Evolutionary conservation across 495 filamentous ascomycete genomes (phyloP).

Genomic region (Hypoxylon trugodes): DNA sequence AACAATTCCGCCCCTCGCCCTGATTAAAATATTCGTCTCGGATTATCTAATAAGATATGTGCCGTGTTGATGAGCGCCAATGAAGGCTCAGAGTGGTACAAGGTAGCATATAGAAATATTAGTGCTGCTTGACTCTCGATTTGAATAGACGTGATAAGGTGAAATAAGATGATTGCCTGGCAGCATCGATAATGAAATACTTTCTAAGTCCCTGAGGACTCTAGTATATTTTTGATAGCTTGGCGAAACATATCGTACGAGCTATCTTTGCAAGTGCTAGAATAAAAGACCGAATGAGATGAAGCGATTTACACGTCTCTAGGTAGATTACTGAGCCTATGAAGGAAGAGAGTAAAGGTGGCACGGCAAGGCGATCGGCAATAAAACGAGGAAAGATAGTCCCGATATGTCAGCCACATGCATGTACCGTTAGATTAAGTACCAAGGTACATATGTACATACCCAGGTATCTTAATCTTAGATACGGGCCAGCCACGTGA

Average conservation of each 20-base stretch:
- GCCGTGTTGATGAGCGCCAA: background rate
- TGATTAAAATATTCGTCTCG: background rate
- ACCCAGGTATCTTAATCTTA: conserved; percentile 1
- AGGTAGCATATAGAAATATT: background rate
- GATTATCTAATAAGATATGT: background rate
- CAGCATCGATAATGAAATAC: conserved; percentile 20
- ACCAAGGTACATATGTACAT: background rate
- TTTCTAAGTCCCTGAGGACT: background rate
- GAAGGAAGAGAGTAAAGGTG: conserved; percentile 12
- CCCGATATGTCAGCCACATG: conserved; percentile 19
- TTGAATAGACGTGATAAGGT: conserved; percentile 4
- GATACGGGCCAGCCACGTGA: too few relatives aligned
- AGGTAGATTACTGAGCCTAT: background rate
- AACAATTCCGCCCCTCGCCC: background rate
- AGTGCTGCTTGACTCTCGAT: conserved; percentile 4
- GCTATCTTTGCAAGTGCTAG: conserved; percentile 4
- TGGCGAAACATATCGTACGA: conserved; percentile 20
- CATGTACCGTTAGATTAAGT: background rate
- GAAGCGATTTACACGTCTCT: background rate
- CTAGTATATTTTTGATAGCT: background rate
- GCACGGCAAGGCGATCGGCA: conserved; percentile 43
- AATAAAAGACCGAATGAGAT: conserved; percentile 18
- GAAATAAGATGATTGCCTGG: background rate
- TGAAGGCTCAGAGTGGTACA: background rate
- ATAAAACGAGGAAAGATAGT: conserved; percentile 35